Conservation (phyloP, 2,329 filamentous ascomycete species). For the Alternaria conjuncta region DNA sequence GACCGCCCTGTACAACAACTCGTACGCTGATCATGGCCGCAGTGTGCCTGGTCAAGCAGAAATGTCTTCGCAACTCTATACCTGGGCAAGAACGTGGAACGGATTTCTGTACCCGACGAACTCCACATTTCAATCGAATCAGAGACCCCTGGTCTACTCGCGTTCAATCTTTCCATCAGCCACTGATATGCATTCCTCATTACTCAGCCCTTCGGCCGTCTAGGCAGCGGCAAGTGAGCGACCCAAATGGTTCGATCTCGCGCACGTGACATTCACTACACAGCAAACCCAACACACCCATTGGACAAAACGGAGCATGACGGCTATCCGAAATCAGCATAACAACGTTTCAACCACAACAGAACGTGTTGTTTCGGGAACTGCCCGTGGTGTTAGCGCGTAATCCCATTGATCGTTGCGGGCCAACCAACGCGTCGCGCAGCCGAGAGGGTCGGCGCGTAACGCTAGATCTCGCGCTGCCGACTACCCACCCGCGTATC, state of each 20-base stretch:
- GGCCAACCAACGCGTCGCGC: constrained; percentile 27
- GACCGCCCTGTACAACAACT: not conserved
- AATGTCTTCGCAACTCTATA: not conserved
- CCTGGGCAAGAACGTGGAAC: not conserved
- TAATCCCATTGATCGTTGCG: constrained; percentile 8
- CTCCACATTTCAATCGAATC: not conserved
- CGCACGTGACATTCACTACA: not conserved
- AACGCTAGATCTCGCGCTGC: constrained; percentile 24
- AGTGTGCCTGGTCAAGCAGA: not conserved
- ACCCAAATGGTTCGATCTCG: not conserved
- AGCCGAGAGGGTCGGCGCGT: constrained; percentile 26
- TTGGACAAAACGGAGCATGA: constrained; percentile 10
- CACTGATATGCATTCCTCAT: not conserved
- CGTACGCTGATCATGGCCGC: not conserved
- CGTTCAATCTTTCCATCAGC: not conserved
- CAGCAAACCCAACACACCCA: not conserved
- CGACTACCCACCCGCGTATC: constrained; percentile 10
- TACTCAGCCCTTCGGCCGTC: not conserved
- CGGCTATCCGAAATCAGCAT: not conserved
- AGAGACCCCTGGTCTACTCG: not conserved
- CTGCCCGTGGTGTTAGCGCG: constrained; percentile 14
- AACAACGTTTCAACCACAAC: constrained; percentile 22
- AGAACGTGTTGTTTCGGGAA: constrained; percentile 18
- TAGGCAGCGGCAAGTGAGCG: not conserved
- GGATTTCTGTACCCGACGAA: not conserved